Percentiles rank a stretch among this genome's conserved stretches.
Conservation (phyloP, 768 basidiomycete species). For the Boletus sensibilis region DNA sequence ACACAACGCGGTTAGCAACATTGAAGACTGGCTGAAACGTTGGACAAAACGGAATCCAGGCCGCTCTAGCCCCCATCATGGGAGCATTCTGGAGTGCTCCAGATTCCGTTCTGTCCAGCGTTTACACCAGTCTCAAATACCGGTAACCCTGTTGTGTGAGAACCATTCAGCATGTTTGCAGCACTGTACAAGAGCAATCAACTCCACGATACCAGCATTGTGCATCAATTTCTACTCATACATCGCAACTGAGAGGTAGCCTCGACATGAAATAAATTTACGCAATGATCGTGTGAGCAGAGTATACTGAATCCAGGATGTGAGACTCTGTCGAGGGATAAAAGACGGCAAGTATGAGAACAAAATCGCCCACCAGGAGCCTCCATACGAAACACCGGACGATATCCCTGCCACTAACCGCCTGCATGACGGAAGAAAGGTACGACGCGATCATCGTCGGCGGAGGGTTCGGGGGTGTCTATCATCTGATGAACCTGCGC, state of each 20-base stretch:
- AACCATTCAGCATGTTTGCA: not conserved
- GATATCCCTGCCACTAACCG: not conserved
- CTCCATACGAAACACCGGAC: not conserved
- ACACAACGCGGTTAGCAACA: too few species aligned
- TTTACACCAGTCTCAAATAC: too few species aligned
- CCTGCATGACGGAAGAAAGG: not conserved
- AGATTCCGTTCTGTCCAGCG: too few species aligned
- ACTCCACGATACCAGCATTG: not conserved
- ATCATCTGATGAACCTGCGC: too few species aligned
- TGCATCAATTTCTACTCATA: not conserved
- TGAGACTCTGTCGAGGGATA: not conserved
- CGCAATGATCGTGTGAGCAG: too few species aligned
- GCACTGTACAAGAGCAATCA: not conserved
- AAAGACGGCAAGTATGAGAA: not conserved
- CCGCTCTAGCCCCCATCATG: too few species aligned
- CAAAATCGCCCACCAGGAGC: not conserved
- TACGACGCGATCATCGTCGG: constrained; percentile 10
- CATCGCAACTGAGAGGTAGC: too few species aligned
- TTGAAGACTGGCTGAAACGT: too few species aligned
- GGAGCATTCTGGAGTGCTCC: too few species aligned
- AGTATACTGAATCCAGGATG: not conserved
- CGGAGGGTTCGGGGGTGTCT: constrained; percentile 4
- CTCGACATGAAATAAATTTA: not conserved
- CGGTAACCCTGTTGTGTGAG: too few species aligned
- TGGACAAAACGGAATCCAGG: too few species aligned